Percentiles rank a stretch among this genome's conserved stretches.
phyloP scores from a whole-genome alignment of 2,329 filamentous ascomycete genomes.

The Canariomyces notabilis region DNA sequence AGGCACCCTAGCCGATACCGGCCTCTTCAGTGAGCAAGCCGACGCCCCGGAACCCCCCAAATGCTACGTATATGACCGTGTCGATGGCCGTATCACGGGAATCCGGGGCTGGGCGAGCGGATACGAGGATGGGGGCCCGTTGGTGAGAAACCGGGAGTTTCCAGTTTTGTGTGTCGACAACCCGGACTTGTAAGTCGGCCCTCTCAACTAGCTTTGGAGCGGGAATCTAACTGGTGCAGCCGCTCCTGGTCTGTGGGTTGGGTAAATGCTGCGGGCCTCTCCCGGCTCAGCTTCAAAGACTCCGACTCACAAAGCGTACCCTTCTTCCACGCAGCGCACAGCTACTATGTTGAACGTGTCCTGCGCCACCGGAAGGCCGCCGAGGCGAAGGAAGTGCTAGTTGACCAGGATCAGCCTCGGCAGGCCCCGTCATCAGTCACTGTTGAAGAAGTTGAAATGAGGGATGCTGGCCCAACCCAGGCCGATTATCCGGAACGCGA shows the following conservation, averaged over 20 bases:
- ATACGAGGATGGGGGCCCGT: conserved; percentile 33
- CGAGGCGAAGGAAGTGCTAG: not conserved
- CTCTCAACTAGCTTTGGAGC: not conserved
- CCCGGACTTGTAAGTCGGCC: conserved; percentile 19
- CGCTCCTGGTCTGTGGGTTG: conserved; percentile 20
- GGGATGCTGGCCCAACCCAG: conserved; percentile 3
- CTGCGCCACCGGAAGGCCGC: conserved; percentile 1
- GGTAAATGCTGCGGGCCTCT: conserved; percentile 21
- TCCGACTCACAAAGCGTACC: conserved; percentile 15
- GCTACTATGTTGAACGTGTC: conserved; percentile 10
- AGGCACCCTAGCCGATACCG: conserved; percentile 27
- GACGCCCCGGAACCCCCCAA: conserved; percentile 21
- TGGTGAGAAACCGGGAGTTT: conserved; percentile 33
- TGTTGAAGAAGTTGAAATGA: conserved; percentile 19
- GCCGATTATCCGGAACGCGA: conserved; percentile 7
- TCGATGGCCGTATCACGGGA: conserved; percentile 20
- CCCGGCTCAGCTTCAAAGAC: conserved; percentile 22
- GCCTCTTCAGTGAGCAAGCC: conserved; percentile 25
- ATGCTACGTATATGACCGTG: conserved; percentile 32
- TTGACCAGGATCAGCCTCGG: not conserved
- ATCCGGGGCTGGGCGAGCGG: conserved; percentile 35
- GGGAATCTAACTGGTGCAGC: not conserved
- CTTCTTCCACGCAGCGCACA: conserved; percentile 14
- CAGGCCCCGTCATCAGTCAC: not conserved
- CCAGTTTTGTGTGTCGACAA: conserved; percentile 39